A percentile compares a stretch with the other conserved stretches of the same genome.
These are phyloP conservation scores for Zoysia matrella DNA, from an alignment of 202 grass and related monocot species.

Conservation along the genomic window DNA sequence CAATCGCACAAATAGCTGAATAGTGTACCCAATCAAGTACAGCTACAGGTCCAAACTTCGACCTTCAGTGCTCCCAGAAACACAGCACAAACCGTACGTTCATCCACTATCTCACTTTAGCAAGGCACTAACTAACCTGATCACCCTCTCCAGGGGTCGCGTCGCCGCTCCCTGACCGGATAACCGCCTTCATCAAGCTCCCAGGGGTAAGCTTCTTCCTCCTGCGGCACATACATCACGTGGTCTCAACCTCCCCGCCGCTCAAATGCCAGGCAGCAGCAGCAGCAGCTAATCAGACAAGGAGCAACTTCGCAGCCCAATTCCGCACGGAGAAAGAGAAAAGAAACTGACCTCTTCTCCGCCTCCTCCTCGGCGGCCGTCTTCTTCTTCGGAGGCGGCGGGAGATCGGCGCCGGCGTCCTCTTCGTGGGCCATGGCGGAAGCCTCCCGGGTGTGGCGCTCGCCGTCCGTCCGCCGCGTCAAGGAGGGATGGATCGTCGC, in stretches of 20 bases:
- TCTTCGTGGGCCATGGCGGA: conserved; percentile 53
- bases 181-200: conserved; percentile 90
- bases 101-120: too few relatives aligned
- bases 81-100: too few relatives aligned
- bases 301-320: not conserved
- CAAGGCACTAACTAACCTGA: conserved; percentile 51
- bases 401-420: conserved; percentile 35
- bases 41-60: not conserved
- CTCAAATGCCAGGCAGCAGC: not conserved
- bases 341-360: conserved; percentile 63
- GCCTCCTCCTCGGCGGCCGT: conserved; percentile 67
- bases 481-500: not conserved
- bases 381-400: conserved; percentile 68
- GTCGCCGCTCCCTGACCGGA: conserved; percentile 68
- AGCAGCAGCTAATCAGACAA: not conserved
- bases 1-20: conserved; percentile 13
- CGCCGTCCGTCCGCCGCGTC: conserved; percentile 17
- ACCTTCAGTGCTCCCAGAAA: too few relatives aligned
- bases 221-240: conserved; percentile 50
- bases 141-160: conserved; percentile 73
- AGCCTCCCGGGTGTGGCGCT: conserved; percentile 32
- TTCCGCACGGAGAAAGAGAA: not conserved
- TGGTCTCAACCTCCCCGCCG: not conserved
- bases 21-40: not conserved
- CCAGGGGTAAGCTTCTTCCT: conserved; percentile 86